Percentiles rank a stretch among this genome's conserved stretches.
Evolutionary conservation across 225 moss, liverwort and hornwort species (phyloP).

Genomic region (Antitrichia curtipendula): DNA sequence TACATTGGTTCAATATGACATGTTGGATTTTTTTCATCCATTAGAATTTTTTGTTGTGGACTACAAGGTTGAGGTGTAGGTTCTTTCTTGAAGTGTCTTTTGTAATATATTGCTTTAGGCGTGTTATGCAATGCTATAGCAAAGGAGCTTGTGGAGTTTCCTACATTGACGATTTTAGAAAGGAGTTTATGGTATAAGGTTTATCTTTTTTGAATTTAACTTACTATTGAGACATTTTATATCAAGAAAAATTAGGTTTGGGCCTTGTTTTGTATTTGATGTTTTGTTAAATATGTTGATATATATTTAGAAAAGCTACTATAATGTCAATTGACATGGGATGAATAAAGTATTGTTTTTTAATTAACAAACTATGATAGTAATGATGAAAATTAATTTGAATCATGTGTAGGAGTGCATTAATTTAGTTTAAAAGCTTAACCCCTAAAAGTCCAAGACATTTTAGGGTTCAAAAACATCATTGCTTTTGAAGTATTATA

Average conservation of each 20-base stretch:
- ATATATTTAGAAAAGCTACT: neutral
- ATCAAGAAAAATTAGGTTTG: fast-evolving
- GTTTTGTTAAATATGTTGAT: neutral
- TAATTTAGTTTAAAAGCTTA: neutral
- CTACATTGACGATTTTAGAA: neutral
- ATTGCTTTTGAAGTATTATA: no score
- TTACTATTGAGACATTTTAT: neutral
- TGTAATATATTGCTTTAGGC: no score
- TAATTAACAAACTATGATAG: neutral
- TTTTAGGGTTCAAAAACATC: no score
- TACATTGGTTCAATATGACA: neutral
- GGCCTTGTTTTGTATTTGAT: neutral
- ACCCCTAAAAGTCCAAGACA: no score
- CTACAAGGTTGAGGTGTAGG: neutral
- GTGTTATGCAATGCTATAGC: fast-evolving
- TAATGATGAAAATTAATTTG: neutral
- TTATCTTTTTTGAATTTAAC: neutral
- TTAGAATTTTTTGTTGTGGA: neutral
- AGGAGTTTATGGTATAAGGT: neutral
- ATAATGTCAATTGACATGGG: neutral
- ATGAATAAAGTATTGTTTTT: neutral
- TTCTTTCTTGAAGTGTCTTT: no score
- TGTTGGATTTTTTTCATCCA: no score
- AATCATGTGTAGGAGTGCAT: neutral
- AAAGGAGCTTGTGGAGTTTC: fast-evolving